Conservation (phyloP, 257 asterid genomes). For the Avicennia marina region DNA sequence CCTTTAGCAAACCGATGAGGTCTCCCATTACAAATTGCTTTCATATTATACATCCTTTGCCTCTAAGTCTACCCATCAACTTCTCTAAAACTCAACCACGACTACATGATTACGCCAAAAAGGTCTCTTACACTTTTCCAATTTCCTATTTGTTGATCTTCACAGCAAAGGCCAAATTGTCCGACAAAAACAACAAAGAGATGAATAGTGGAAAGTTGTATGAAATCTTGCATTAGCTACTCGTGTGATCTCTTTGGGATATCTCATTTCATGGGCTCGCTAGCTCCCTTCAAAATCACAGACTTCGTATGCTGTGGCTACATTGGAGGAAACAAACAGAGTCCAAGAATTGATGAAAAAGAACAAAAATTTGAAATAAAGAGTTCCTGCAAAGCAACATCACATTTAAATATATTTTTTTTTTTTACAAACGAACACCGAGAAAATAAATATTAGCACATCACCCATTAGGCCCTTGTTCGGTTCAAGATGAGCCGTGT, state of each 20-base stretch:
- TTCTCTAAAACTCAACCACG: conserved; percentile 11
- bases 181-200: too few species aligned
- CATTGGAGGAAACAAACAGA: not conserved
- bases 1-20: conserved; percentile 7
- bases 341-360: not conserved
- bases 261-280: too few species aligned
- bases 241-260: too few species aligned
- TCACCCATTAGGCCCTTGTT: conserved; percentile 19
- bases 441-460: conserved; percentile 17
- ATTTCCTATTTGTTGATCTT: not conserved
- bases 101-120: not conserved
- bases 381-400: conserved; percentile 2
- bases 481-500: conserved; percentile 26
- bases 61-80: conserved; percentile 10
- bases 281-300: too few species aligned
- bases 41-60: conserved; percentile 4
- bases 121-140: conserved; percentile 4
- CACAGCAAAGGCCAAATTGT: not conserved
- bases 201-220: not conserved
- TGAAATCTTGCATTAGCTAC: too few species aligned
- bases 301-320: not conserved
- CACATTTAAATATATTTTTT: too few species aligned
- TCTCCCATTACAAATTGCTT: not conserved
- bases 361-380: not conserved
- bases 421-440: conserved; percentile 15